Percentiles rank a stretch among this genome's conserved stretches.
These are phyloP conservation scores for Sphagnum tenellum DNA, from an alignment of 225 moss, liverwort and hornwort species.

Conservation along the genomic window DNA sequence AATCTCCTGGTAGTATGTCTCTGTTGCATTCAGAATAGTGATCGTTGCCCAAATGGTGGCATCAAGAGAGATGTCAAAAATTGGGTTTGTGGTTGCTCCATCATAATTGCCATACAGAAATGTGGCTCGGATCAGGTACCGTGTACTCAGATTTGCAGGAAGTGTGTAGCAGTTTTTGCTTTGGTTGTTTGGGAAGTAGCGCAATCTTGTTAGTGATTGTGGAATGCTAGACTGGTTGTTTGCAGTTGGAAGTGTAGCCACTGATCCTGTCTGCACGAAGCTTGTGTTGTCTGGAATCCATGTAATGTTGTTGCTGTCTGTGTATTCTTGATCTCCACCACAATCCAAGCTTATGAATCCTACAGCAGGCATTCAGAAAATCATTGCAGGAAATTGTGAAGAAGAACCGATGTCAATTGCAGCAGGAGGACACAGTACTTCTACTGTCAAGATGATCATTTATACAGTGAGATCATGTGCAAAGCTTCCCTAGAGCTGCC, in stretches of 20 bases:
- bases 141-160: constrained; percentile 16
- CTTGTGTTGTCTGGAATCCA: constrained; percentile 27
- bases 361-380: constrained; percentile 2
- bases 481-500: too few species aligned
- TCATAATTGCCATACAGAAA: constrained; percentile 37
- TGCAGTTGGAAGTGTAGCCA: neutral
- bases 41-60: constrained; percentile 27
- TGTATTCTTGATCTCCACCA: constrained; percentile 20
- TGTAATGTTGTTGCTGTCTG: constrained; percentile 26
- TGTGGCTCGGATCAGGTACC: constrained; percentile 38
- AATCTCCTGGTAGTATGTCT: constrained; percentile 17
- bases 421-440: too few species aligned
- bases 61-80: constrained; percentile 28
- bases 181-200: constrained; percentile 13
- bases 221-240: constrained; percentile 7
- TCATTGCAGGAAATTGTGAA: too few species aligned
- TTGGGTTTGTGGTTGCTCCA: constrained; percentile 20
- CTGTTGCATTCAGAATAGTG: constrained; percentile 14
- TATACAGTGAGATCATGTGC: too few species aligned
- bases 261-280: constrained; percentile 14
- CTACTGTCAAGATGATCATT: too few species aligned
- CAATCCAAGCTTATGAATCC: constrained; percentile 49
- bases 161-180: constrained; percentile 30
- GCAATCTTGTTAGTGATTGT: constrained; percentile 20
- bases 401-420: too few species aligned